A percentile compares a stretch with the other conserved stretches of the same genome.
These are phyloP conservation scores for Dalbergia oliveri DNA, from an alignment of 306 rosid genomes.

Conservation along the genomic window DNA sequence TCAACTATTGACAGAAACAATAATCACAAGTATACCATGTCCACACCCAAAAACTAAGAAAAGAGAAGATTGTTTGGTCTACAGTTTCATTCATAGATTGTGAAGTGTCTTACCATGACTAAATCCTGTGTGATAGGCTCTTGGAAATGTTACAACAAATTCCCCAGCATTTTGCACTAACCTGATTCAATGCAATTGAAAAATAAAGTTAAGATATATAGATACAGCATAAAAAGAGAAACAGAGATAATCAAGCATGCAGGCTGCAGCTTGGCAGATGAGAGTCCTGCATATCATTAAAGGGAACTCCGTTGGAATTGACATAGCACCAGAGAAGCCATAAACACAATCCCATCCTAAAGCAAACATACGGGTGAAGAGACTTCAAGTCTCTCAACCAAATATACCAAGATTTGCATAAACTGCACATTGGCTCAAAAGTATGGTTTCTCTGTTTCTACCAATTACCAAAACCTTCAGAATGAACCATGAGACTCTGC, in stretches of 20 bases:
- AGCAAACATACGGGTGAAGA: not conserved
- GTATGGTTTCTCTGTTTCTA: not conserved
- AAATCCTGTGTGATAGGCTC: slow-evolving; percentile 99
- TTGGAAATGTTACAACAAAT: slow-evolving; percentile 98
- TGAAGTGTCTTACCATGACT: slow-evolving; percentile 85
- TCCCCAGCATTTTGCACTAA: slow-evolving; percentile 99
- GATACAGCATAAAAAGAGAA: slow-evolving; percentile 3
- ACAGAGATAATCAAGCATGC: slow-evolving; percentile 23
- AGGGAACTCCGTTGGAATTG: no score
- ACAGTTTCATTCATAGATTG: slow-evolving; percentile 31
- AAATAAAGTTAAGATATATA: slow-evolving; percentile 43
- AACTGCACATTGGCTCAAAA: not conserved
- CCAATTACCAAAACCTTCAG: not conserved
- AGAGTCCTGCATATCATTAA: slow-evolving; percentile 1
- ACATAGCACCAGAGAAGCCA: not conserved
- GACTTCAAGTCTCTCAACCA: not conserved
- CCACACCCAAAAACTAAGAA: not conserved
- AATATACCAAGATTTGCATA: not conserved
- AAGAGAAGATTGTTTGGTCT: no score
- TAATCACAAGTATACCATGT: not conserved
- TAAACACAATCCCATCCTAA: not conserved
- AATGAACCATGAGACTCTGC: not conserved
- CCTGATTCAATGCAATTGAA: slow-evolving; percentile 60
- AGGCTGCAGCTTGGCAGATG: slow-evolving; percentile 8
- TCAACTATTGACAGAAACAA: slow-evolving; percentile 31